These are phyloP conservation scores for Huntiella decipiens DNA, from an alignment of 2,329 filamentous ascomycete species.

Conservation along the genomic window DNA sequence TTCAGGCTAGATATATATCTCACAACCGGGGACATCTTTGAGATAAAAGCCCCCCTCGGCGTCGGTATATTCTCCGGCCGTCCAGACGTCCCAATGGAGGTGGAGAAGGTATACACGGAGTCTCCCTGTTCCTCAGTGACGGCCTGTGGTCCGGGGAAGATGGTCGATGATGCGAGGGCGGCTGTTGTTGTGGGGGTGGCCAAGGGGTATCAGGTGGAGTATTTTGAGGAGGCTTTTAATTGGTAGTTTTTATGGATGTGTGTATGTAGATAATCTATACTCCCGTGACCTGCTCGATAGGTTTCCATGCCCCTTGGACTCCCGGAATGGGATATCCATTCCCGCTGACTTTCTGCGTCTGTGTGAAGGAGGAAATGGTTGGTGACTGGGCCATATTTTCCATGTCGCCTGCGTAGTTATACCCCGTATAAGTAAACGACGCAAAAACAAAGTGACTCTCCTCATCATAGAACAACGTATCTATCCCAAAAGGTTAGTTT, in stretches of 20 bases:
- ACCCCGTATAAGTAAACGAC: slow-evolving; percentile 61
- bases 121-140: slow-evolving; percentile 22
- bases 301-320: slow-evolving; percentile 4
- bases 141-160: slow-evolving; percentile 25
- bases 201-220: slow-evolving; percentile 18
- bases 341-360: no score
- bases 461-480: slow-evolving; percentile 55
- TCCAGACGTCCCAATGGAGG: slow-evolving; percentile 18
- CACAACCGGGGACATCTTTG: slow-evolving; percentile 13
- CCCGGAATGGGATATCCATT: slow-evolving; percentile 1
- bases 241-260: slow-evolving; percentile 17
- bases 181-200: slow-evolving; percentile 19
- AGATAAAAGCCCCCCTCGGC: slow-evolving; percentile 7
- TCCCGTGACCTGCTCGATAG: slow-evolving; percentile 2
- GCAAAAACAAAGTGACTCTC: slow-evolving; percentile 47
- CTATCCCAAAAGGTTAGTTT: slow-evolving; percentile 20
- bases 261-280: neutral
- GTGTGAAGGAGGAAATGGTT: slow-evolving; percentile 31
- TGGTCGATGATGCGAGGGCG: slow-evolving; percentile 25
- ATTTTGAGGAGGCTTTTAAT: slow-evolving; percentile 26
- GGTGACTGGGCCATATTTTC: slow-evolving; percentile 49
- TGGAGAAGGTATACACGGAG: slow-evolving; percentile 15
- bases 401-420: slow-evolving; percentile 57
- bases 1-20: slow-evolving; percentile 20
- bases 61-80: slow-evolving; percentile 16